A percentile compares a stretch with the other conserved stretches of the same genome.
Conservation (phyloP, 2,329 filamentous ascomycete species). For the Beauveria rudraprayagi region DNA sequence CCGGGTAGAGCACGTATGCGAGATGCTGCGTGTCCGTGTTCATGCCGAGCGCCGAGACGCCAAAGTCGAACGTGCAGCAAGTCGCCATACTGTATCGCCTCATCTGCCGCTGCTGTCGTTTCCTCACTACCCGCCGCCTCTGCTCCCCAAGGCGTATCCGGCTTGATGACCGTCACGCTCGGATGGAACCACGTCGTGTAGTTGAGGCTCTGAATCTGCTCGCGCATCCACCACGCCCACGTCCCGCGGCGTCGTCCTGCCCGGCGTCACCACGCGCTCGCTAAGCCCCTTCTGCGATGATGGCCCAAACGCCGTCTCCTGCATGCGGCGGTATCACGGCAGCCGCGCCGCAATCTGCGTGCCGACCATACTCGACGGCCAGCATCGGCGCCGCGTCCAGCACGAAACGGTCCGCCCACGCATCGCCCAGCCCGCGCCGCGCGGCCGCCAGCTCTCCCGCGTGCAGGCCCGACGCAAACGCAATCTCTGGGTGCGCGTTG, state of each 20-base stretch:
- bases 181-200: constrained; percentile 47
- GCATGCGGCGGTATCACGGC: constrained; percentile 35
- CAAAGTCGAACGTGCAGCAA: constrained; percentile 43
- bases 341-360: constrained; percentile 33
- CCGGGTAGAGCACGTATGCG: constrained; percentile 38
- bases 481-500: constrained; percentile 35
- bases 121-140: not conserved
- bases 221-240: constrained; percentile 46
- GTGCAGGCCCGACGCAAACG: constrained; percentile 40
- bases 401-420: constrained; percentile 33
- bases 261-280: constrained; percentile 33
- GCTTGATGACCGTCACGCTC: constrained; percentile 32
- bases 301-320: constrained; percentile 42
- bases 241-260: constrained; percentile 35
- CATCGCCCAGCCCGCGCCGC: constrained; percentile 24
- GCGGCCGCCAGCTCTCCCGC: constrained; percentile 36
- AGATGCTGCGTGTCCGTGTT: constrained; percentile 45
- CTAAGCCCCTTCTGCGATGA: constrained; percentile 40
- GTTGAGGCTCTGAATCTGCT: constrained; percentile 38
- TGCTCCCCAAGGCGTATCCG: constrained; percentile 13
- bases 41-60: constrained; percentile 37
- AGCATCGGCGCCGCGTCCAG: constrained; percentile 31
- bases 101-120: not conserved
- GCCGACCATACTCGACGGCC: constrained; percentile 36
- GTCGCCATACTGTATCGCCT: constrained; percentile 35